phyloP scores from a whole-genome alignment of 1,139 yeast genomes.

The Candida sanyaensis region DNA sequence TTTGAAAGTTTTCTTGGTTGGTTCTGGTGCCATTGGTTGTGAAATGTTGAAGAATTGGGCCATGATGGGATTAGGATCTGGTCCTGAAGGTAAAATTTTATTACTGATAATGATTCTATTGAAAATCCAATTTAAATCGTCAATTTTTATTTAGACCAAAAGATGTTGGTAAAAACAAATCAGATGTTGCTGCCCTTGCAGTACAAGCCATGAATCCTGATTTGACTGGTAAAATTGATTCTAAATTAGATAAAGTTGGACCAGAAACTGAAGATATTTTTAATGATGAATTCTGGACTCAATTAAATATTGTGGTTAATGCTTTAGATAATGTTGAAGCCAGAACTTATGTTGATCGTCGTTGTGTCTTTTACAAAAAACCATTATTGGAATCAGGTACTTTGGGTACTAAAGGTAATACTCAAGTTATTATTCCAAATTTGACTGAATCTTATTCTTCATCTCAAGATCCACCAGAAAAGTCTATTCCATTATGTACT shows the following conservation, averaged over 20 bases:
- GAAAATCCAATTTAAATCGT: slow-evolving; percentile 93
- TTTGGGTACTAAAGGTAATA: slow-evolving; percentile 96
- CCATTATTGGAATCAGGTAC: slow-evolving; percentile 96
- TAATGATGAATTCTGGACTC: slow-evolving; percentile 83
- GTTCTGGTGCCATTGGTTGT: slow-evolving; percentile 99
- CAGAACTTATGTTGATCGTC: slow-evolving; percentile 94
- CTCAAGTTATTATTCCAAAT: slow-evolving; percentile 92
- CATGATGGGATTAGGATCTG: slow-evolving; percentile 91
- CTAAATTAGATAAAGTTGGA: slow-evolving; percentile 87
- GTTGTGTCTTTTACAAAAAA: slow-evolving; percentile 90
- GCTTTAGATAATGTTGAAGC: slow-evolving; percentile 98
- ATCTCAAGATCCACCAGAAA: slow-evolving; percentile 98
- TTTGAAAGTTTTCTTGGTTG: slow-evolving; percentile 85
- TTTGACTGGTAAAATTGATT: slow-evolving; percentile 71
- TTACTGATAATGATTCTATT: slow-evolving; percentile 94
- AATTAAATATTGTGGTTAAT: slow-evolving; percentile 85
- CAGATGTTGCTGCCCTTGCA: slow-evolving; percentile 88
- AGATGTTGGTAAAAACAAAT: slow-evolving; percentile 90
- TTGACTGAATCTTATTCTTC: slow-evolving; percentile 94
- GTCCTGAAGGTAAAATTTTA: slow-evolving; percentile 82
- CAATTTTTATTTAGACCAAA: slow-evolving; percentile 93
- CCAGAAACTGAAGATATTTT: slow-evolving; percentile 88
- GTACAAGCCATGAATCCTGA: slow-evolving; percentile 85
- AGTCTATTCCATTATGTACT: slow-evolving; percentile 95
- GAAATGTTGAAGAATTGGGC: slow-evolving; percentile 99